phyloP scores from a whole-genome alignment of 106 monocot species.

The Phalaenopsis aphrodite region DNA sequence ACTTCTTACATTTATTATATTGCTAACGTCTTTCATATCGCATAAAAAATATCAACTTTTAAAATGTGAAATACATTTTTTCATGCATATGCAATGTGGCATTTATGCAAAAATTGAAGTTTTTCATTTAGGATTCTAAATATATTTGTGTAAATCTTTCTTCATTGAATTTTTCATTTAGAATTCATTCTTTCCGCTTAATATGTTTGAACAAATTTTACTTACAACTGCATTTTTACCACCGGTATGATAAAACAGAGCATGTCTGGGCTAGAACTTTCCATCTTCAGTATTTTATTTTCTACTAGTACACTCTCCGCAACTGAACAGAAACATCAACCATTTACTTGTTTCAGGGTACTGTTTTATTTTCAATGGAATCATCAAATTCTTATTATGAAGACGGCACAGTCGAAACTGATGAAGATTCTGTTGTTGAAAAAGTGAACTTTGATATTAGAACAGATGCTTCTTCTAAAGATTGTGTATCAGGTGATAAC shows the following conservation, averaged over 20 bases:
- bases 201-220: neutral
- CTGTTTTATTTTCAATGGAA: conserved; percentile 12
- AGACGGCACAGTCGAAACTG: conserved; percentile 30
- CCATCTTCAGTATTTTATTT: neutral
- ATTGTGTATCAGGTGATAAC: conserved; percentile 10
- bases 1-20: too few relatives aligned
- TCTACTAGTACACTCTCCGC: neutral
- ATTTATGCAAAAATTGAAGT: too few relatives aligned
- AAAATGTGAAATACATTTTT: too few relatives aligned
- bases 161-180: too few relatives aligned
- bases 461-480: conserved; percentile 4
- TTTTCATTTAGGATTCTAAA: too few relatives aligned
- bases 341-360: neutral
- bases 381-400: conserved; percentile 30
- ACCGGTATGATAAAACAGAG: neutral
- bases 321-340: neutral
- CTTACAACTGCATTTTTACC: neutral
- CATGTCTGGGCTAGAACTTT: neutral
- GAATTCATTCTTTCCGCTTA: neutral
- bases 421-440: conserved; percentile 27
- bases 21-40: too few relatives aligned
- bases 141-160: too few relatives aligned
- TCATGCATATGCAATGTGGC: too few relatives aligned
- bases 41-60: too few relatives aligned
- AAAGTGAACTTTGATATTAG: conserved; percentile 17